Percentiles rank a stretch among this genome's conserved stretches.
Evolutionary conservation across 164 flowering plant species (phyloP).

Genomic region (Magnolia changhungtana): DNA sequence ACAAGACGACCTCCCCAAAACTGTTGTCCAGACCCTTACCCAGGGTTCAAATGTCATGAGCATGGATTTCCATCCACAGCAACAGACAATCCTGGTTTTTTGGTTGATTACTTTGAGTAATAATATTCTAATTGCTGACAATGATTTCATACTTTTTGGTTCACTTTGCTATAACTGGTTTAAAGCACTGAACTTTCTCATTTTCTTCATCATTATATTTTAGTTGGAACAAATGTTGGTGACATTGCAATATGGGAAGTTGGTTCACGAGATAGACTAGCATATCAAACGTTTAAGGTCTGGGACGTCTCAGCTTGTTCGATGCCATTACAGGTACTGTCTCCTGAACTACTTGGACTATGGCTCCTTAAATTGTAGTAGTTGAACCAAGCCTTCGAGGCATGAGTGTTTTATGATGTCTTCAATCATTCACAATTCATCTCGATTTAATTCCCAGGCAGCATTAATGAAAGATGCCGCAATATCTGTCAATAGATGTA

Average conservation of each 20-base stretch:
- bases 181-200: neutral
- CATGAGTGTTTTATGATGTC: too few species aligned
- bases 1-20: constrained; percentile 71
- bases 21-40: constrained; percentile 48
- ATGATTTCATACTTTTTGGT: neutral
- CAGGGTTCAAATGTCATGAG: constrained; percentile 70
- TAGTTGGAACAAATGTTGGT: constrained; percentile 59
- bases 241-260: constrained; percentile 70
- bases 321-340: constrained; percentile 41
- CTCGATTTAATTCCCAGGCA: constrained; percentile 24
- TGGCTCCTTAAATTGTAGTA: neutral
- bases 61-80: constrained; percentile 89
- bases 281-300: constrained; percentile 44
- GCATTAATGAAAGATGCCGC: constrained; percentile 39
- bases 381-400: neutral
- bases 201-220: neutral
- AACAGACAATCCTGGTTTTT: constrained; percentile 50
- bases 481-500: constrained; percentile 43
- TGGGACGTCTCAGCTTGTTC: constrained; percentile 44
- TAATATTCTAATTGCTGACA: neutral
- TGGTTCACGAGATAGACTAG: constrained; percentile 42
- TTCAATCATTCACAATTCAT: neutral
- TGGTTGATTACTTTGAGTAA: neutral
- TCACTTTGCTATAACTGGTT: neutral
- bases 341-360: neutral